Conservation (phyloP, 2,329 filamentous ascomycete genomes). For the Davidsoniella eucalypti region DNA sequence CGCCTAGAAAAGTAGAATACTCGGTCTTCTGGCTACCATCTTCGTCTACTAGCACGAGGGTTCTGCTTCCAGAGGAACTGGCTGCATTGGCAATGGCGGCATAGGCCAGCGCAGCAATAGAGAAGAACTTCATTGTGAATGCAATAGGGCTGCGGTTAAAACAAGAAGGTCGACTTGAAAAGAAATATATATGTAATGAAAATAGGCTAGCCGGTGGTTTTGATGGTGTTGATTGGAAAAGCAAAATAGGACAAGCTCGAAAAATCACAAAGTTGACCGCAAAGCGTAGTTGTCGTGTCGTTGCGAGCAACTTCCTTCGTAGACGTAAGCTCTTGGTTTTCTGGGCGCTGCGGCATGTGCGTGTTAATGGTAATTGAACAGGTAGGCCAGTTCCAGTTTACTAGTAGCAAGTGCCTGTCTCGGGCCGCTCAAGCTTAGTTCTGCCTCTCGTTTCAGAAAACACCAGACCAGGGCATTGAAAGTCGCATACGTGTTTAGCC, state of each 20-base stretch:
- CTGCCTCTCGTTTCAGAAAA: not conserved
- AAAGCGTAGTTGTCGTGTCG: not conserved
- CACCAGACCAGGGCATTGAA: not conserved
- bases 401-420: not conserved
- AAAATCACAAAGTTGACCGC: not conserved
- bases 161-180: conserved; percentile 8
- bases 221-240: not conserved
- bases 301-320: not conserved
- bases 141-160: conserved; percentile 10
- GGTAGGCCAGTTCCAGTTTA: not conserved
- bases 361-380: conserved; percentile 6
- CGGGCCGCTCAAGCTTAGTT: not conserved
- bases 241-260: not conserved
- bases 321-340: conserved; percentile 7
- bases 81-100: conserved; percentile 53
- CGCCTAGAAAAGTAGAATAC: conserved; percentile 68
- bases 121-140: conserved; percentile 55
- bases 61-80: conserved; percentile 61
- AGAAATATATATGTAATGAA: not conserved
- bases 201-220: too few relatives aligned
- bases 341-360: not conserved
- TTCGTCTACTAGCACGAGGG: conserved; percentile 79
- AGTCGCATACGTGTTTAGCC: not conserved
- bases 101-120: conserved; percentile 51
- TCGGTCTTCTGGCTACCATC: conserved; percentile 53